These are phyloP conservation scores for Raphanus sativus DNA, from an alignment of 345 rosid species.

Conservation along the genomic window DNA sequence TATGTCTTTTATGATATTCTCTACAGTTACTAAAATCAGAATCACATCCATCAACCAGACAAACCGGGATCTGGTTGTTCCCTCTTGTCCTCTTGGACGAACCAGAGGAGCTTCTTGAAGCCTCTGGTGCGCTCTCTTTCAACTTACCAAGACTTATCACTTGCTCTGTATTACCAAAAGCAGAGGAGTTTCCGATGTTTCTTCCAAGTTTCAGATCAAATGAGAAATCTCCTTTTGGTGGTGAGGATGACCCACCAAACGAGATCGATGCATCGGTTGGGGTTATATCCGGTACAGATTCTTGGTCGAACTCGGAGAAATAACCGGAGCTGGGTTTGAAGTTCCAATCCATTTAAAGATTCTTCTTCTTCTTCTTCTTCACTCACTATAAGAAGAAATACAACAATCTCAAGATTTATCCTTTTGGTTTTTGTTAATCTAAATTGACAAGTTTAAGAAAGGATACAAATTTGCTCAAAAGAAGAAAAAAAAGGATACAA, in stretches of 20 bases:
- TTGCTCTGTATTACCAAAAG: constrained; percentile 38
- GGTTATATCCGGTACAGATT: constrained; percentile 42
- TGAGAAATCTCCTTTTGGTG: constrained; percentile 50
- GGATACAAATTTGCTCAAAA: neutral
- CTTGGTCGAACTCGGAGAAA: constrained; percentile 56
- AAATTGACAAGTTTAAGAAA: neutral
- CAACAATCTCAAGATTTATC: constrained; percentile 31
- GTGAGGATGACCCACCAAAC: constrained; percentile 36
- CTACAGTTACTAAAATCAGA: constrained; percentile 68
- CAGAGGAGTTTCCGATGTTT: constrained; percentile 44
- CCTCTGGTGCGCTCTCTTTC: constrained; percentile 44
- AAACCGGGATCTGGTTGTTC: constrained; percentile 44
- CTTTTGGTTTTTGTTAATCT: constrained; percentile 14
- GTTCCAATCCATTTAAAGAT: constrained; percentile 74
- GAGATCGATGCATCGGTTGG: constrained; percentile 46
- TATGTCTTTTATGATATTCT: constrained; percentile 85
- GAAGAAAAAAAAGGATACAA: neutral
- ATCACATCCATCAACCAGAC: constrained; percentile 77
- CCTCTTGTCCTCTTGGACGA: constrained; percentile 64
- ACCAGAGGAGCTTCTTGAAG: constrained; percentile 42
- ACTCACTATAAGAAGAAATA: constrained; percentile 20
- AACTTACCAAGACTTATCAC: constrained; percentile 36
- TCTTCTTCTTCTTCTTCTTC: constrained; percentile 3
- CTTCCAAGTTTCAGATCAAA: constrained; percentile 80
- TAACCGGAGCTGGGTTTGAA: constrained; percentile 57